Evolutionary conservation across 2,329 filamentous ascomycete species (phyloP), one percentile per base, ranked within the genome.

Genomic region (Venturia nashicola): DNA sequence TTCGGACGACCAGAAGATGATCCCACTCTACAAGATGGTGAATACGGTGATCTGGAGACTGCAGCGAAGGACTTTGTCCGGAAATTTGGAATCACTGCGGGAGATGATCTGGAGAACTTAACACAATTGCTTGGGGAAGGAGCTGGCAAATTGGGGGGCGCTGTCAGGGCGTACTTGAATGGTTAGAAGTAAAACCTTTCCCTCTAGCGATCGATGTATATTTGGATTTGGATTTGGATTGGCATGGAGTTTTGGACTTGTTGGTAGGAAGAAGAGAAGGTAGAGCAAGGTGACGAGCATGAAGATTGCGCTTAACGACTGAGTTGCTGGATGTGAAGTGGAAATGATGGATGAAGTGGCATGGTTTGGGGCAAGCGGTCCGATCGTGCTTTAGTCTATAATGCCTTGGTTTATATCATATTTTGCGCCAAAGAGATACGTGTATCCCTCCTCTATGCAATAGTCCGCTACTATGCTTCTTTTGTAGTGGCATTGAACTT

Each of bases 1-100:
- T 99, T 99, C 75, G 94, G 94, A 66, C 88, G 93, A 61, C 88
- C 91, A 2, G 94, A 99, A 72, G 89, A 92, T 32, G 89, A 95
- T 69, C 78, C 83, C 40, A 80, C 80, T 64, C 73, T 76, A 1
- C 80, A 76, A 11, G 90, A 92, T 67, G 90, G 90, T 54, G 75
- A 74, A 32, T 97, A 96, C 68, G 91, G 92, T 59, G 92, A 97
- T 71, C 79, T 99, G 65, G 94, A 99, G 77, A 83, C 80, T n/a
- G 91, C 91, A 0, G 94, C 94, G 65, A 96, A 94, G 79, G 94
- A 99, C 76, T 96, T 97, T 77, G 87, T 97, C 40, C 86, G 94
- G 72, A 91, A 90, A 73, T 97, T 97, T 73, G 94, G 94, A 61
- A 89, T 97, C 69, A 97, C 93, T 4, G 93, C 94, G 32, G 92